These are phyloP conservation scores for Gracilaria caudata DNA, from an alignment of 23 red algal species.

Conservation along the genomic window DNA sequence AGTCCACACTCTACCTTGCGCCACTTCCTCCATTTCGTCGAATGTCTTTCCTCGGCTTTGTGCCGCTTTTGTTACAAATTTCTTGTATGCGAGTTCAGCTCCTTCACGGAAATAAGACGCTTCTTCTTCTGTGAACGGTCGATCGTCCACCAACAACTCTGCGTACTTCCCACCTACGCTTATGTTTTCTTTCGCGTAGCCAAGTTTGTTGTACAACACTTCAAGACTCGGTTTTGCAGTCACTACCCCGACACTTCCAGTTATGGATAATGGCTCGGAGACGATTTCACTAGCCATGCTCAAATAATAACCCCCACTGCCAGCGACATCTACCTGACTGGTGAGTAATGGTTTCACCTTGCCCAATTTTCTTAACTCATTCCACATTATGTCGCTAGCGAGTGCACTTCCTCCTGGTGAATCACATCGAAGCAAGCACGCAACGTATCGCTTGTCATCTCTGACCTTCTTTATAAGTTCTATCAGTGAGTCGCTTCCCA, in stretches of 20 bases:
- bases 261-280: constrained; percentile 83
- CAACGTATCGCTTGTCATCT: constrained; percentile 69
- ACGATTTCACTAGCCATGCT: constrained; percentile 96
- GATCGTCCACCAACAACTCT: constrained; percentile 90
- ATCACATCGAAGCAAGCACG: constrained; percentile 87
- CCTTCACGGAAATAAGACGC: constrained; percentile 76
- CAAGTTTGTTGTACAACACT: constrained; percentile 83
- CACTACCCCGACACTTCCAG: constrained; percentile 95
- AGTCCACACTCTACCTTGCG: constrained; percentile 95
- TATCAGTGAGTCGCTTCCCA: constrained; percentile 84
- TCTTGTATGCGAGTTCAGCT: constrained; percentile 71
- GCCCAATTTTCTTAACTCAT: constrained; percentile 61
- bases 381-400: constrained; percentile 92
- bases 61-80: constrained; percentile 92
- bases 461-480: constrained; percentile 79
- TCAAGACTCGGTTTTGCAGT: constrained; percentile 88
- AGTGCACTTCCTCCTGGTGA: constrained; percentile 92
- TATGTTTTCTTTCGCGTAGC: constrained; percentile 83
- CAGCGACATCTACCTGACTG: constrained; percentile 86
- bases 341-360: constrained; percentile 90
- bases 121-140: constrained; percentile 88
- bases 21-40: constrained; percentile 81
- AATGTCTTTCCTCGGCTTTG: constrained; percentile 63
- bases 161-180: constrained; percentile 82
- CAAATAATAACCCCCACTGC: constrained; percentile 95